Percentiles rank a stretch among this genome's conserved stretches.
Conservation (phyloP, 345 rosid species). For the Boechera retrofracta region DNA sequence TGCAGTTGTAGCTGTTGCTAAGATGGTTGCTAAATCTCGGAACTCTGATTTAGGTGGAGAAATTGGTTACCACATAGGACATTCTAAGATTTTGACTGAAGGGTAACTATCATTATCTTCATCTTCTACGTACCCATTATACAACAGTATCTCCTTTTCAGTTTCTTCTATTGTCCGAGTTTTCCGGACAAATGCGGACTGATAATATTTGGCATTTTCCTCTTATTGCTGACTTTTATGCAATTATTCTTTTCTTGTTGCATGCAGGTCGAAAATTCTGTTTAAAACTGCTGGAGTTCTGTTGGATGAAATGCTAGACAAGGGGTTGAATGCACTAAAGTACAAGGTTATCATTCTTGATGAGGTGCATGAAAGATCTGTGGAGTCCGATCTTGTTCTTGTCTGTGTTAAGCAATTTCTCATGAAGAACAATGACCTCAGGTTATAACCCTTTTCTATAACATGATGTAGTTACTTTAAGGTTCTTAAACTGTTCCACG, state of each 20-base stretch:
- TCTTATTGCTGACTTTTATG: background rate
- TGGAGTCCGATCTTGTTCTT: conserved; percentile 93
- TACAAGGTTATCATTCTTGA: conserved; percentile 94
- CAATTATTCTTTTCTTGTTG: conserved; percentile 2
- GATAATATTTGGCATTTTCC: conserved; percentile 3
- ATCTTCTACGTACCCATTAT: conserved; percentile 2
- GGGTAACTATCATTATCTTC: conserved; percentile 49
- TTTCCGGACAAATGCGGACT: conserved; percentile 11
- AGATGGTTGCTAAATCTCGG: conserved; percentile 89
- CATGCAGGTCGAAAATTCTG: conserved; percentile 76
- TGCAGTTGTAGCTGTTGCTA: conserved; percentile 96
- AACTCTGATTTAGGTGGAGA: conserved; percentile 81
- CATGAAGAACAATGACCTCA: conserved; percentile 69
- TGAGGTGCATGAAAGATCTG: conserved; percentile 98
- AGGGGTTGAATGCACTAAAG: conserved; percentile 76
- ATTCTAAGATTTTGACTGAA: conserved; percentile 66
- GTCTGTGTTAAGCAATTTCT: conserved; percentile 91
- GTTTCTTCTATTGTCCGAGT: background rate
- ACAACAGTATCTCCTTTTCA: background rate
- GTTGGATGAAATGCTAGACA: conserved; percentile 90
- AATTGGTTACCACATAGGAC: conserved; percentile 96
- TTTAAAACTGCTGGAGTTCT: conserved; percentile 98
- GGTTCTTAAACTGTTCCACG: conserved; percentile 7
- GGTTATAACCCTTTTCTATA: conserved; percentile 49
- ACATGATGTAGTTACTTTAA: background rate